Evolutionary conservation across 306 rosid genomes (phyloP).

Genomic region (Rosa lucieae): DNA sequence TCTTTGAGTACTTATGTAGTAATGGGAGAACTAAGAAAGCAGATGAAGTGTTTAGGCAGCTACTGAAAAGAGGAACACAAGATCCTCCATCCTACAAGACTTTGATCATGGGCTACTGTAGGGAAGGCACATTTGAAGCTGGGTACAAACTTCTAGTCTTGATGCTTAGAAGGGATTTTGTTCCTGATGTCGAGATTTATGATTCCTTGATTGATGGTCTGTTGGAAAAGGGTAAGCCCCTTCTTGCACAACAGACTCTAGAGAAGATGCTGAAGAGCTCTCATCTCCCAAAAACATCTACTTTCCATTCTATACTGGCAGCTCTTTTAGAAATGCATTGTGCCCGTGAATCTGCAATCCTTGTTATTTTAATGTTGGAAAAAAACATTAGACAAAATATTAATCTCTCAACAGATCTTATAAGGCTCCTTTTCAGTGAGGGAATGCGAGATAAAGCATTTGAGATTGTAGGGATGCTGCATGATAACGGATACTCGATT

Average conservation of each 20-base stretch:
- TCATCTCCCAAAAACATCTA: constrained; percentile 56
- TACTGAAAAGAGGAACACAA: constrained; percentile 86
- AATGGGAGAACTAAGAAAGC: constrained; percentile 74
- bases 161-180: constrained; percentile 79
- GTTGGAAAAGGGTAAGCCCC: constrained; percentile 61
- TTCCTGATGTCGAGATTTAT: constrained; percentile 62
- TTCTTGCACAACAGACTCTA: constrained; percentile 63
- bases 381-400: constrained; percentile 67
- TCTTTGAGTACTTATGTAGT: constrained; percentile 62
- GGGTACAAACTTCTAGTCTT: constrained; percentile 61
- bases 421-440: constrained; percentile 56
- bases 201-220: constrained; percentile 62
- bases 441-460: constrained; percentile 59
- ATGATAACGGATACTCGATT: constrained; percentile 65
- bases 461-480: constrained; percentile 47
- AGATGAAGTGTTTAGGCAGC: constrained; percentile 69
- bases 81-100: constrained; percentile 64
- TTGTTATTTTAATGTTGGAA: constrained; percentile 66
- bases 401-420: constrained; percentile 55
- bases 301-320: constrained; percentile 66
- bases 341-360: constrained; percentile 55
- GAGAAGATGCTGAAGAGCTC: constrained; percentile 85
- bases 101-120: constrained; percentile 83
- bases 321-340: constrained; percentile 57
- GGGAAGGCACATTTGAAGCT: constrained; percentile 61